A percentile compares a stretch with the other conserved stretches of the same genome.
Conservation (phyloP, 371 early-diverging fungal species). For the Mortierella sp. region DNA sequence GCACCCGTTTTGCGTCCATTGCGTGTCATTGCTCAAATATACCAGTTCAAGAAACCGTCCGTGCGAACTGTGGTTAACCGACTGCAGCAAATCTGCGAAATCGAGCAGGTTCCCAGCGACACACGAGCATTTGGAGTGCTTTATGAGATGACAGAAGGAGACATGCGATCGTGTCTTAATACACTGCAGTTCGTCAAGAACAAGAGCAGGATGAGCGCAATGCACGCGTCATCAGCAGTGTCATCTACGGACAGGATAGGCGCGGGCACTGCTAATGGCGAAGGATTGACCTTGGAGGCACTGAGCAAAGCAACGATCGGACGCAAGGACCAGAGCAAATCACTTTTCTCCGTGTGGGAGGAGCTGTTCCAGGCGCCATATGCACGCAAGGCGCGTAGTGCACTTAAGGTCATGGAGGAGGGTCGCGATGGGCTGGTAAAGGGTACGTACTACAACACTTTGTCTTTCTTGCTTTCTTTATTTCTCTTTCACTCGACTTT, state of each 20-base stretch:
- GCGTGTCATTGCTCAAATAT: conserved; percentile 77
- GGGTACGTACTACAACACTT: conserved; percentile 30
- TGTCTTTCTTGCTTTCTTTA: too few species aligned
- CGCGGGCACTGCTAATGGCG: conserved; percentile 6
- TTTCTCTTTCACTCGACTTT: too few species aligned
- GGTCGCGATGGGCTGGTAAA: conserved; percentile 53
- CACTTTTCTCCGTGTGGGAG: conserved; percentile 84
- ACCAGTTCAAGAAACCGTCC: conserved; percentile 77
- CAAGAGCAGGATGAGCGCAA: conserved; percentile 14
- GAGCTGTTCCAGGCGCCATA: conserved; percentile 71
- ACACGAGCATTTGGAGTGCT: conserved; percentile 79
- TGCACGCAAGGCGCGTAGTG: conserved; percentile 46
- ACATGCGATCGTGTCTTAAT: conserved; percentile 88
- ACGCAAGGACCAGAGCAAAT: conserved; percentile 84
- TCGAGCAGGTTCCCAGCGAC: conserved; percentile 82
- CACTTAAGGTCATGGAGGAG: conserved; percentile 46
- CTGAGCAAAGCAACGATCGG: conserved; percentile 70
- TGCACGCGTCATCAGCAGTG: background rate
- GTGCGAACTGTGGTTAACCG: conserved; percentile 77
- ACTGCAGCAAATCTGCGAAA: conserved; percentile 83
- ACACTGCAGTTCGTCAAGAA: conserved; percentile 81
- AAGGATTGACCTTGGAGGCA: conserved; percentile 67
- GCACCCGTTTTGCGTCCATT: conserved; percentile 91
- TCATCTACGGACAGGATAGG: conserved; percentile 9
- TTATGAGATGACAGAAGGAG: conserved; percentile 84